Conservation (phyloP, 371 early-diverging fungal species). For the Cokeromyces recurvatus region DNA sequence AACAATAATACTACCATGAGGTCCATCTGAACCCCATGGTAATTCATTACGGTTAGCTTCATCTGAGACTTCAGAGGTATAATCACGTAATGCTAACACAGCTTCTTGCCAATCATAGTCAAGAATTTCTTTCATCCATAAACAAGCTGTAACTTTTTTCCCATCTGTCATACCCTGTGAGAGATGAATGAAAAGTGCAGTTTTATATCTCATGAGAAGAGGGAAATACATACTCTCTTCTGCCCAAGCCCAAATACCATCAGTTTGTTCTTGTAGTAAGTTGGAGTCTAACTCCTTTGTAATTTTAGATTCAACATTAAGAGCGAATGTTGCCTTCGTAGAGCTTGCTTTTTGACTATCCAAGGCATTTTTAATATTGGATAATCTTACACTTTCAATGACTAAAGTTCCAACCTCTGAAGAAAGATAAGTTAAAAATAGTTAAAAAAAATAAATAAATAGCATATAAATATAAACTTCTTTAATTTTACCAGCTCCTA, state of each 20-base stretch:
- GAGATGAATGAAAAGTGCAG: conserved; percentile 26
- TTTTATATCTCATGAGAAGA: conserved; percentile 27
- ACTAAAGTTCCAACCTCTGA: conserved; percentile 29
- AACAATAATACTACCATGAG: conserved; percentile 15
- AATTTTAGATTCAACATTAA: conserved; percentile 28
- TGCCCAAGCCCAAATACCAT: conserved; percentile 12
- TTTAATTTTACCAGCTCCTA: conserved; percentile 11
- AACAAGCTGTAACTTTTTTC: conserved; percentile 16
- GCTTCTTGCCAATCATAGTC: conserved; percentile 25
- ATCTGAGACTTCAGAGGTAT: conserved; percentile 1
- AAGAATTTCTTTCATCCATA: conserved; percentile 22
- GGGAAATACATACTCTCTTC: conserved; percentile 23
- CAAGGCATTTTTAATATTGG: conserved; percentile 10
- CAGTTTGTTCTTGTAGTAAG: conserved; percentile 1
- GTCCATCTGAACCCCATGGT: conserved; percentile 18
- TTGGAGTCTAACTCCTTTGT: conserved; percentile 8
- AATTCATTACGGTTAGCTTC: conserved; percentile 28
- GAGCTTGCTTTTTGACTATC: conserved; percentile 1
- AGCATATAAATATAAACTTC: no score
- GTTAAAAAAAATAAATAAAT: not conserved
- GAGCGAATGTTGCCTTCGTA: conserved; percentile 15
- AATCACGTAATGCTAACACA: conserved; percentile 16
- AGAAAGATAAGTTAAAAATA: not conserved
- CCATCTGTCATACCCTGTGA: conserved; percentile 7
- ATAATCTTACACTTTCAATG: conserved; percentile 17